Evolutionary conservation across 1,284 basidiomycete species (phyloP).

Genomic region (Trichosporon coremiiforme): DNA sequence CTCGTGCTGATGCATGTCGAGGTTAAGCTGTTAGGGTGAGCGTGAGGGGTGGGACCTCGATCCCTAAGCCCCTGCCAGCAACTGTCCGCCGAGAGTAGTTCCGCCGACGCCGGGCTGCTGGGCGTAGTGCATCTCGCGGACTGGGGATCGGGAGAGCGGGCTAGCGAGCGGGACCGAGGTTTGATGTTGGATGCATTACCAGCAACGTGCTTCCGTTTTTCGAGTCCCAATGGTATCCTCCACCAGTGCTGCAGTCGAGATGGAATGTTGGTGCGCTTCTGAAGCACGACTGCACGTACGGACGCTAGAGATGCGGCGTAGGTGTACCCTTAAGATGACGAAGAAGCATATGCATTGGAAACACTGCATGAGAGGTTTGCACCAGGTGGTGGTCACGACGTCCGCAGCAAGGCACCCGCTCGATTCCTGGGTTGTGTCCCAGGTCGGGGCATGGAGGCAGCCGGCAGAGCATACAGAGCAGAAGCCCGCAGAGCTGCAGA

Average conservation of each 20-base stretch:
- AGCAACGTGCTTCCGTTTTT: neutral
- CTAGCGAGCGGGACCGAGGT: neutral
- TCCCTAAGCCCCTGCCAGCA: conserved; percentile 1
- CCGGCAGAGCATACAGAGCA: too few relatives aligned
- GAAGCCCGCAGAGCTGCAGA: neutral
- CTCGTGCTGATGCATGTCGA: conserved; percentile 15
- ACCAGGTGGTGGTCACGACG: neutral
- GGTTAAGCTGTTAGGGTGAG: conserved; percentile 5
- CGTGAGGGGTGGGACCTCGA: neutral
- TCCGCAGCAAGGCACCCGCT: conserved; percentile 2
- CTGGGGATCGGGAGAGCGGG: neutral
- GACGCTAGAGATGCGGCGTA: neutral
- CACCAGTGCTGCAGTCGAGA: neutral
- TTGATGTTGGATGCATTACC: neutral
- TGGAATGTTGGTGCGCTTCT: neutral
- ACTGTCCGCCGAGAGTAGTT: neutral
- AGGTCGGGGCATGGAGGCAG: neutral
- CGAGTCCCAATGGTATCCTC: neutral
- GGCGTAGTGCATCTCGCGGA: neutral
- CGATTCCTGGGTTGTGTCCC: neutral
- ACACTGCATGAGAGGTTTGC: too few relatives aligned
- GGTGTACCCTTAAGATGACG: neutral
- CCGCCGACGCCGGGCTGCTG: neutral
- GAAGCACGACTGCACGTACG: neutral
- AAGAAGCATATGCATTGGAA: conserved; percentile 1